Conservation (phyloP, 768 basidiomycete species). For the Tylopilus balloui region DNA sequence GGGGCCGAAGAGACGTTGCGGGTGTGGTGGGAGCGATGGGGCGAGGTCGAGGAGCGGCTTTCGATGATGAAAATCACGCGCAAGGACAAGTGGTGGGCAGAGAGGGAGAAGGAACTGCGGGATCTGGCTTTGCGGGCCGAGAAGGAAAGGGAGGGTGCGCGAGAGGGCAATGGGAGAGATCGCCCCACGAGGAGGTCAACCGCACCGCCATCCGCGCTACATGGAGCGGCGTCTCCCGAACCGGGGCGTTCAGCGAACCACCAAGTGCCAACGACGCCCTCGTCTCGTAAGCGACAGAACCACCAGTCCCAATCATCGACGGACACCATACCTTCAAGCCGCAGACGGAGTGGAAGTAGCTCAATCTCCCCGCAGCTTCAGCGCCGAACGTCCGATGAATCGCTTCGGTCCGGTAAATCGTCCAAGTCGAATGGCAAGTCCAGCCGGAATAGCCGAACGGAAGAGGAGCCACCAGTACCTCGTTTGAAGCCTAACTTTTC, state of each 20-base stretch:
- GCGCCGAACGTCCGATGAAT: slow-evolving; percentile 37
- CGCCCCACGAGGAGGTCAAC: slow-evolving; percentile 15
- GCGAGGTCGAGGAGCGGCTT: slow-evolving; percentile 54
- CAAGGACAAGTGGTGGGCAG: slow-evolving; percentile 34
- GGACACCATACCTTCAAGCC: slow-evolving; percentile 17
- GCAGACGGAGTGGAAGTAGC: slow-evolving; percentile 29
- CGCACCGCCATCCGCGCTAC: slow-evolving; percentile 11
- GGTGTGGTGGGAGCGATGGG: slow-evolving; percentile 70
- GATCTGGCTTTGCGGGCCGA: slow-evolving; percentile 14
- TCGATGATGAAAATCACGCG: slow-evolving; percentile 35
- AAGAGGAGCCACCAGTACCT: slow-evolving; percentile 30
- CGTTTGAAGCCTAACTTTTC: slow-evolving; percentile 28
- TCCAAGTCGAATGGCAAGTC: slow-evolving; percentile 24
- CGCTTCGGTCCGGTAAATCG: slow-evolving; percentile 40
- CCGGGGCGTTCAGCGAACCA: slow-evolving; percentile 23
- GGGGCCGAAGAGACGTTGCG: slow-evolving; percentile 63
- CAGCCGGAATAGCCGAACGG: slow-evolving; percentile 24
- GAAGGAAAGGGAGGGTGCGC: slow-evolving; percentile 13
- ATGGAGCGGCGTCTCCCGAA: slow-evolving; percentile 16
- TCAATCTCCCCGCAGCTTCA: slow-evolving; percentile 16
- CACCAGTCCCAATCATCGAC: slow-evolving; percentile 31
- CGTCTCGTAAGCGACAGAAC: slow-evolving; percentile 21
- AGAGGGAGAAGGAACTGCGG: slow-evolving; percentile 25
- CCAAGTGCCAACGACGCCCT: slow-evolving; percentile 21
- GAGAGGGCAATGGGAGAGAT: slow-evolving; percentile 16